These are phyloP conservation scores for Phycomyces blakesleeanus DNA, from an alignment of 192 early-diverging fungal genomes.

Conservation along the genomic window DNA sequence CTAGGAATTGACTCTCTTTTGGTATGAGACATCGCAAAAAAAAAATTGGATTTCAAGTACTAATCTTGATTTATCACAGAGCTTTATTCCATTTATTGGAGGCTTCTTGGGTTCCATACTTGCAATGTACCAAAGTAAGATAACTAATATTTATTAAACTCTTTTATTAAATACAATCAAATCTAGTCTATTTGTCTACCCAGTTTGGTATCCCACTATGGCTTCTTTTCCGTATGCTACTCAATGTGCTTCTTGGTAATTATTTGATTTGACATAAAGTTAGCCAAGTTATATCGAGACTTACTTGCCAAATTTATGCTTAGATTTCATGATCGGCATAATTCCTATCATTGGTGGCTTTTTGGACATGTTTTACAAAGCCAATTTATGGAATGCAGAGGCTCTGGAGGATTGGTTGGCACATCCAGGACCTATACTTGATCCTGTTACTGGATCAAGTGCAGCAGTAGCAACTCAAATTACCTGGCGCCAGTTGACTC, in stretches of 20 bases:
- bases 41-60: too few relatives aligned
- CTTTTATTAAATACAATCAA: background rate
- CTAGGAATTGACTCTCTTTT: conserved; percentile 22
- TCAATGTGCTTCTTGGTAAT: conserved; percentile 13
- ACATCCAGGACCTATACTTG: background rate
- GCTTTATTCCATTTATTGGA: conserved; percentile 27
- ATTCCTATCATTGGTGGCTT: conserved; percentile 20
- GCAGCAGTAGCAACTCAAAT: background rate
- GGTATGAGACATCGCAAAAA: conserved; percentile 2
- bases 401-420: conserved; percentile 16
- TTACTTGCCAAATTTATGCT: background rate
- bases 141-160: background rate
- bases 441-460: background rate
- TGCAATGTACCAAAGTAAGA: conserved; percentile 20
- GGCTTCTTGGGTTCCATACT: conserved; percentile 9
- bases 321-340: conserved; percentile 18
- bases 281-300: too few relatives aligned
- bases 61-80: background rate
- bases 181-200: conserved; percentile 18
- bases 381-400: conserved; percentile 30
- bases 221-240: conserved; percentile 18
- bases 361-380: conserved; percentile 23
- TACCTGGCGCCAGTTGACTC: background rate
- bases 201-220: conserved; percentile 27
- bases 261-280: too few relatives aligned